Evolutionary conservation across 2,329 filamentous ascomycete species (phyloP), one percentile per base, ranked within the genome.

Genomic region (Calonectria honghensis): DNA sequence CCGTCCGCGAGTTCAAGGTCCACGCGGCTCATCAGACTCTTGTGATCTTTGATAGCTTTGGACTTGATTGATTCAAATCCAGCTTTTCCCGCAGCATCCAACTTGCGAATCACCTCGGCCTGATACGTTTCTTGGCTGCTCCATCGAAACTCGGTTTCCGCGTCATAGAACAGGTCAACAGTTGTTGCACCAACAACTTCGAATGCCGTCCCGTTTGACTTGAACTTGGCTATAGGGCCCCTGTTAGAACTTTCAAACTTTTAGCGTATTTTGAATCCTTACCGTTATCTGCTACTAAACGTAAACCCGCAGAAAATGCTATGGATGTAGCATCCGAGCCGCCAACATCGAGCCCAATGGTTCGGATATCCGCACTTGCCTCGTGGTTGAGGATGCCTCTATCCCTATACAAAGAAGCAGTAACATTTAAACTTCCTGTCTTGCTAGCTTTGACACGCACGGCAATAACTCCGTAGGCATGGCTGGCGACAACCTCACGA

Each of bases 91-190:
- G 57, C 57, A 2, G 57, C 57, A 31, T 63, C 57, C 24, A 63
- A 39, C 10, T 63, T 63, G 39, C 24, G 35, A 9, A 11, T 20
- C 37, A 63, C 57, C 4, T 63, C 57, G 18, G 57, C 57, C n/a
- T 63, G 9, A n/a, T 63, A 63, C 10, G 9, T 6, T 18, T 63
- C 57, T 41, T 63, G 16, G 37, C 57, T 41, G 2, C 16, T 14
- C 57, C 57, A 63, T 29, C 57, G 57, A 18, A 63, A 63, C 20
- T 63, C 24, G 4, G 57, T 63, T 37, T 63, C 57, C 7, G 57
- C 18, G 37, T 63, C 24, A 11, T 63, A 63, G 14, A 63, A 63
- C 14, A 63, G 16, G 13, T 63, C 57, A 13, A 63, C 57, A 39
- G 24, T 63, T 10, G 35, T 63, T 24, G 57, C 57, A 20, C 35